Base-by-base conservation (phyloP, 2,329 filamentous ascomycete species). In the Metarhizium anisopliae region DNA sequence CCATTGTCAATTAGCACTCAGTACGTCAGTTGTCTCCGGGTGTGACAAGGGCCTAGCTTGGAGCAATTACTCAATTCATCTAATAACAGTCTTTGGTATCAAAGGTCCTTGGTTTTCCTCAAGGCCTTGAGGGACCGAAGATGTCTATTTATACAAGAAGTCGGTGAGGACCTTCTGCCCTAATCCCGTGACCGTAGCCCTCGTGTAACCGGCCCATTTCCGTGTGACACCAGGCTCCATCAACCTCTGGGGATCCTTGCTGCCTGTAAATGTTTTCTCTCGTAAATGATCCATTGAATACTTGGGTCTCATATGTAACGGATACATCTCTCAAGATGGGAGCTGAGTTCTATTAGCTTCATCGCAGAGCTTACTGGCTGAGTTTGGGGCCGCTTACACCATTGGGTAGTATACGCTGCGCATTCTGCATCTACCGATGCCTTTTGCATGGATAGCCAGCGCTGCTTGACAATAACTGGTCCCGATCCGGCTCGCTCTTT, bases 221-320 rank as follows among this genome's bases (percentile, higher is more conserved):
- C 18, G 18, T 18, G 18, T 18, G 18, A 18, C 18, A 18, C 18
- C 18, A 20, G 0, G 81, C 82, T 3, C 72, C 73, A 58, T 85
- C 82, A 0, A 83, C 80, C 52, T 80, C 77, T 0, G 77, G 74
- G 0, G 76, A 71, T 1, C 73, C 77, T 13, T 71, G 64, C 56
- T 74, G 70, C 2, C 81, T 76, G 62, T 78, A 85, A 16, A 78
- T 66, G 30, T 77, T 78, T 59, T 82, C 75, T 0, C 79, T 68
- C 55, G 83, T 61, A 20, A 85, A 79, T 0, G 77, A 77, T 0
- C 81, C 82, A 58, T 85, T 82, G 65, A 83, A 85, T 2, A 60
- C 60, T 52, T 73, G 64, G 14, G 56, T 51, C 2, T 55, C 30
- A 54, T 74, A 73, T 14, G 60, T 61, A 43, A 73, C 62, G 14